Conservation (phyloP, 108 stramenopile genomes). For the Epithemia pelagica region DNA sequence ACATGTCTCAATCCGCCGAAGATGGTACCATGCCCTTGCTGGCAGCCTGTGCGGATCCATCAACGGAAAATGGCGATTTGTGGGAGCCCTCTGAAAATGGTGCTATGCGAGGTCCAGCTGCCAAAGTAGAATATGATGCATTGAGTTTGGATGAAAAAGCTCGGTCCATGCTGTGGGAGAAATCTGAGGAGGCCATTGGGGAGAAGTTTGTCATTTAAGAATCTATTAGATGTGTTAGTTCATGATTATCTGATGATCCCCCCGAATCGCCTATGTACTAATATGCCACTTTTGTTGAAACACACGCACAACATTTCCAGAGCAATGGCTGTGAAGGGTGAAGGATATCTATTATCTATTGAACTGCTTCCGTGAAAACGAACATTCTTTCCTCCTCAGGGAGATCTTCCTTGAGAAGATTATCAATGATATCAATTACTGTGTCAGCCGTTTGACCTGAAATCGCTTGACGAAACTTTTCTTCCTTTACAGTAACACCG, state of each 20-base stretch:
- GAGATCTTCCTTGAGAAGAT: conserved; percentile 46
- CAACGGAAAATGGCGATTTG: conserved; percentile 15
- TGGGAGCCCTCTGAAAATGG: conserved; percentile 14
- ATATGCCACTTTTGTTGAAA: too few relatives aligned
- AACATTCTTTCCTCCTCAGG: conserved; percentile 44
- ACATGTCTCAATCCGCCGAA: conserved; percentile 15
- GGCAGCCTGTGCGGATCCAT: conserved; percentile 14
- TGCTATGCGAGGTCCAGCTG: conserved; percentile 11
- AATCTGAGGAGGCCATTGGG: conserved; percentile 27
- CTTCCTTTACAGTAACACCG: conserved; percentile 50
- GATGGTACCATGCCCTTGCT: conserved; percentile 31
- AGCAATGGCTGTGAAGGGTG: too few relatives aligned
- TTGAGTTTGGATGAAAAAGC: not conserved
- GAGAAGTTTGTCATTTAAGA: too few relatives aligned
- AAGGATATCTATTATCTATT: too few relatives aligned
- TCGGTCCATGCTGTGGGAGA: conserved; percentile 14
- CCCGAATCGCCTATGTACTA: too few relatives aligned
- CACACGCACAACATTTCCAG: too few relatives aligned
- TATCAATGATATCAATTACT: conserved; percentile 66
- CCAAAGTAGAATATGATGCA: conserved; percentile 13
- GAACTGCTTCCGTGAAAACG: conserved; percentile 29
- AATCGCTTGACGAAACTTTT: conserved; percentile 43
- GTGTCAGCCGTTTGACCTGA: conserved; percentile 35
- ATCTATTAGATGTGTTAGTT: too few relatives aligned
- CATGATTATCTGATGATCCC: too few relatives aligned